Evolutionary conservation across 768 basidiomycete genomes (phyloP).

Genomic region (Cyclocybe aegerita): DNA sequence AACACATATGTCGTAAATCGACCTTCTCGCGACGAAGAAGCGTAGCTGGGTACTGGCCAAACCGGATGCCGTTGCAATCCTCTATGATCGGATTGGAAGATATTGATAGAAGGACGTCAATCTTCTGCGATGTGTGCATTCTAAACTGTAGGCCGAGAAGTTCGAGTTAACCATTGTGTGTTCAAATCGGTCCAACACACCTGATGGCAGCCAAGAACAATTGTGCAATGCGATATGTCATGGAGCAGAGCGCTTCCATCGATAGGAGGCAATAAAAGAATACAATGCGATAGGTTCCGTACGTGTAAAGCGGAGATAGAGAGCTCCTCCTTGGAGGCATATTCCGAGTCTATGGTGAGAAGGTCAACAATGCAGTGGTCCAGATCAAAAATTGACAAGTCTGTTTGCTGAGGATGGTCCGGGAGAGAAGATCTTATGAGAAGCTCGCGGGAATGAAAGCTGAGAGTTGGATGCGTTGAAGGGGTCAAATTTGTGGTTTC

Average conservation of each 20-base stretch:
- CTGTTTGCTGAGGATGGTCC: conserved; percentile 35
- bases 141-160: conserved; percentile 58
- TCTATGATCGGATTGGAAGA: conserved; percentile 82
- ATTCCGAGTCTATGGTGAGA: conserved; percentile 15
- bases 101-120: conserved; percentile 67
- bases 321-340: conserved; percentile 3
- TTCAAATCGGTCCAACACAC: conserved; percentile 35
- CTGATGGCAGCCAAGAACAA: conserved; percentile 83
- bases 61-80: conserved; percentile 60
- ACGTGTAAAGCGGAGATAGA: conserved; percentile 62
- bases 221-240: conserved; percentile 55
- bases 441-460: conserved; percentile 43
- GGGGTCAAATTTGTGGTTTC: conserved; percentile 7
- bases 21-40: conserved; percentile 14
- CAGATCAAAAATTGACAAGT: conserved; percentile 68
- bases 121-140: conserved; percentile 72
- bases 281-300: conserved; percentile 53
- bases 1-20: conserved; percentile 15
- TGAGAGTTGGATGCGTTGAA: conserved; percentile 40
- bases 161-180: not conserved
- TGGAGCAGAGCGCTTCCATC: conserved; percentile 75
- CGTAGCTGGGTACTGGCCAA: conserved; percentile 57
- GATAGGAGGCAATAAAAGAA: conserved; percentile 66
- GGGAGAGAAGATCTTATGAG: conserved; percentile 45
- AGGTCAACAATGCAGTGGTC: conserved; percentile 73